Conservation (phyloP, 768 basidiomycete genomes). For the Lyophyllum semitale region DNA sequence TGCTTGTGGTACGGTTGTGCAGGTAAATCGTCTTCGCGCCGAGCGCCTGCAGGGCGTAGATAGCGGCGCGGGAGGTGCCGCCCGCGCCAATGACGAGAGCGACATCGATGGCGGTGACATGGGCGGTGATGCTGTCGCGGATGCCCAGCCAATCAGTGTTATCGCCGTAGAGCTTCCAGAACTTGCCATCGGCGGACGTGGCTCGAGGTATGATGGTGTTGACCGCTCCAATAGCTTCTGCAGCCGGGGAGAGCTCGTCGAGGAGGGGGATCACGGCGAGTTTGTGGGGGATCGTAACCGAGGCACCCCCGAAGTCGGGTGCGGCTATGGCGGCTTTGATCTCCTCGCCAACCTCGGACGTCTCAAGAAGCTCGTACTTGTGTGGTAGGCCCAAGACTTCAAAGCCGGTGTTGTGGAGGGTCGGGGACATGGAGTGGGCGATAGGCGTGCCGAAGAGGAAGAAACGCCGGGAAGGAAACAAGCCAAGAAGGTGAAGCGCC, state of each 20-base stretch:
- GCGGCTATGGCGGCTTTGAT: slow-evolving; percentile 63
- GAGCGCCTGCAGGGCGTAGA: slow-evolving; percentile 80
- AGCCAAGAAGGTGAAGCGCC: slow-evolving; percentile 79
- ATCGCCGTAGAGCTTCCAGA: slow-evolving; percentile 73
- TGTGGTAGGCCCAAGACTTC: slow-evolving; percentile 81
- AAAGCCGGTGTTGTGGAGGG: slow-evolving; percentile 90
- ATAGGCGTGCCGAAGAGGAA: slow-evolving; percentile 92
- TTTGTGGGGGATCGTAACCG: slow-evolving; percentile 96
- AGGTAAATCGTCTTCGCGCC: slow-evolving; percentile 76
- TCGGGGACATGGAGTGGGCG: slow-evolving; percentile 86
- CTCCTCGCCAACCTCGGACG: slow-evolving; percentile 60
- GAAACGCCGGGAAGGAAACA: slow-evolving; percentile 72
- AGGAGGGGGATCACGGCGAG: slow-evolving; percentile 85
- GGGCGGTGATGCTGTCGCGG: slow-evolving; percentile 49
- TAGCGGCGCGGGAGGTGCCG: slow-evolving; percentile 91
- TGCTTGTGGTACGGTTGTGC: slow-evolving; percentile 80
- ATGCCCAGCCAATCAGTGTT: slow-evolving; percentile 98
- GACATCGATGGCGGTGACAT: slow-evolving; percentile 43
- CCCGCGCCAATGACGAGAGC: slow-evolving; percentile 93
- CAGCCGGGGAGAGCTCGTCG: slow-evolving; percentile 78
- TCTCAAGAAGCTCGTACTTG: slow-evolving; percentile 78
- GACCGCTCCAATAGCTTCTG: slow-evolving; percentile 87
- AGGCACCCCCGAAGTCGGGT: slow-evolving; percentile 89
- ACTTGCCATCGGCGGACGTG: slow-evolving; percentile 37
- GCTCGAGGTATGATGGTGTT: slow-evolving; percentile 80